Evolutionary conservation across 768 basidiomycete species (phyloP).

Genomic region (Lactarius sanguifluus): DNA sequence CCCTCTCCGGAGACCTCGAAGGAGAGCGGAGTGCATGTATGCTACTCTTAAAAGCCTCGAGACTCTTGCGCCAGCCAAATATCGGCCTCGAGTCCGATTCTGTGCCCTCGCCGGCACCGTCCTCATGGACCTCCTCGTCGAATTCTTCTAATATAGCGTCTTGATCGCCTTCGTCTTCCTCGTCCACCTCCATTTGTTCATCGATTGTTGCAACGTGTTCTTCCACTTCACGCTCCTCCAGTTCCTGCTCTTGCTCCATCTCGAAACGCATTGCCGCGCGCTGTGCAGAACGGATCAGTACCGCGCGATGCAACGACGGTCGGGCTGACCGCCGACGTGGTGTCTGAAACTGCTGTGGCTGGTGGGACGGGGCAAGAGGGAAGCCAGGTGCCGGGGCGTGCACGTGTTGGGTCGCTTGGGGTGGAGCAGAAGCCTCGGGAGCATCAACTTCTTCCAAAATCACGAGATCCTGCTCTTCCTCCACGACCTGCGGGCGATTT

Average conservation of each 20-base stretch:
- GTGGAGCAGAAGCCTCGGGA: slow-evolving; percentile 24
- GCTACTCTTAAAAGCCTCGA: slow-evolving; percentile 37
- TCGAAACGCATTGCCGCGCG: slow-evolving; percentile 54
- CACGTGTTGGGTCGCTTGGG: slow-evolving; percentile 21
- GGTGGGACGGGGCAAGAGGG: slow-evolving; percentile 31
- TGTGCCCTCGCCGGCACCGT: slow-evolving; percentile 30
- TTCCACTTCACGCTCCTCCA: slow-evolving; percentile 39
- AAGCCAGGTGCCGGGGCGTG: slow-evolving; percentile 21
- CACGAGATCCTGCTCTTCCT: slow-evolving; percentile 68
- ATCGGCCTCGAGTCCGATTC: slow-evolving; percentile 34
- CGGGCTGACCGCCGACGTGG: slow-evolving; percentile 36
- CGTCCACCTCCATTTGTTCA: slow-evolving; percentile 28
- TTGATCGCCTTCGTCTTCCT: slow-evolving; percentile 21
- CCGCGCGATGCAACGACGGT: slow-evolving; percentile 62
- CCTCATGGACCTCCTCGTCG: slow-evolving; percentile 22
- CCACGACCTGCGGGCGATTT: slow-evolving; percentile 62
- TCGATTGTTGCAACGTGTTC: slow-evolving; percentile 21
- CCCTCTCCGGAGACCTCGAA: slow-evolving; percentile 32
- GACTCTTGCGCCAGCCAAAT: slow-evolving; percentile 38
- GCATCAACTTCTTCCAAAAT: slow-evolving; percentile 68
- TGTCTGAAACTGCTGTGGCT: slow-evolving; percentile 27
- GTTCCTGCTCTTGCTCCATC: slow-evolving; percentile 51
- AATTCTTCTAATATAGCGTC: slow-evolving; percentile 21
- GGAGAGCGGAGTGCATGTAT: slow-evolving; percentile 36
- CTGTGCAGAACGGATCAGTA: slow-evolving; percentile 69